These are phyloP conservation scores for Diospyros kaki DNA, from an alignment of 148 eudicot genomes.

Conservation along the genomic window DNA sequence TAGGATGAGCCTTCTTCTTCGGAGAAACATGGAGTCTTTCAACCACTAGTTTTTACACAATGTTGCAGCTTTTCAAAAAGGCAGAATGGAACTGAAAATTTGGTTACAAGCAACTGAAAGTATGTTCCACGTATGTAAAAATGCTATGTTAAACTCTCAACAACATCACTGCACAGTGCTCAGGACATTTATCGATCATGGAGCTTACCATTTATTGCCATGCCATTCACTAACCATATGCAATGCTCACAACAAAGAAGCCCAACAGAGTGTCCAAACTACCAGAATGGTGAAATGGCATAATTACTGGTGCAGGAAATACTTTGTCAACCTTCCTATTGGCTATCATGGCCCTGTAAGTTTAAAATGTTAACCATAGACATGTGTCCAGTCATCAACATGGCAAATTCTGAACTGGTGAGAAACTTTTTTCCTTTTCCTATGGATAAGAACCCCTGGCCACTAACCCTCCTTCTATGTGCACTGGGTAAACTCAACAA, in stretches of 20 bases:
- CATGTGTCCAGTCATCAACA: conserved; percentile 37
- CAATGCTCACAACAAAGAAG: not conserved
- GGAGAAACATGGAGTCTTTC: not conserved
- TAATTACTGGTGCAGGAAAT: not conserved
- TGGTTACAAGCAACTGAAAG: not conserved
- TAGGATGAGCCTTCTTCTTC: not conserved
- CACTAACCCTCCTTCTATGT: no score
- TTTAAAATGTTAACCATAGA: not conserved
- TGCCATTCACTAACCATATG: not conserved
- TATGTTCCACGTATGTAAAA: not conserved
- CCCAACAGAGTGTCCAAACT: conserved; percentile 1
- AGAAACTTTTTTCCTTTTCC: no score
- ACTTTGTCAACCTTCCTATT: not conserved
- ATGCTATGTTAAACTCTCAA: not conserved
- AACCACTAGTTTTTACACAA: not conserved
- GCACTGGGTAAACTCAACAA: no score
- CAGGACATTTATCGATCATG: no score
- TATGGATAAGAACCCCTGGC: no score
- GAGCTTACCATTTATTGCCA: not conserved
- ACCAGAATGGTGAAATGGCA: not conserved
- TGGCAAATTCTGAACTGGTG: conserved; percentile 18
- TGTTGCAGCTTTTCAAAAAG: not conserved
- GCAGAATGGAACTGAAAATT: not conserved
- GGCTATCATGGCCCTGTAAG: not conserved
- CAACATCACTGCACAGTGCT: not conserved